These are phyloP conservation scores for grape (Vitis vinifera) DNA, from an alignment of 164 flowering plant species.

Conservation along the genomic window DNA sequence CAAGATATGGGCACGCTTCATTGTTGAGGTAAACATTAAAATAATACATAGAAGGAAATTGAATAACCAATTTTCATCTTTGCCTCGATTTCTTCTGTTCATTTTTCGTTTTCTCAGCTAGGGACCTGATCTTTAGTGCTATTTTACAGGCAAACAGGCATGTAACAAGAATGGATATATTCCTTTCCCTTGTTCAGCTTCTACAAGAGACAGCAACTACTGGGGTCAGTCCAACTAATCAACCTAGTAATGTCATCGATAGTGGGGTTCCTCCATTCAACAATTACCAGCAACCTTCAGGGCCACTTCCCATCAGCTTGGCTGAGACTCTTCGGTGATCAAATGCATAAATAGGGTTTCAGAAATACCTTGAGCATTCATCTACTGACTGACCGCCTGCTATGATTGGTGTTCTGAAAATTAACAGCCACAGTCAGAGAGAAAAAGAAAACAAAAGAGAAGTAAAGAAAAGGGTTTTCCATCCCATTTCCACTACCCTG, in stretches of 20 bases:
- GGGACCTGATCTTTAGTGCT: background rate
- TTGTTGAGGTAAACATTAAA: conserved; percentile 62
- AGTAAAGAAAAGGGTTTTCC: background rate
- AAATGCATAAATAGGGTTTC: background rate
- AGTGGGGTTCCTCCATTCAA: conserved; percentile 27
- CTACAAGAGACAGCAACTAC: conserved; percentile 44
- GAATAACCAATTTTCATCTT: background rate
- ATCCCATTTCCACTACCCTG: conserved; percentile 7
- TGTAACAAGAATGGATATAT: conserved; percentile 70
- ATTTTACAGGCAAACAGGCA: conserved; percentile 55
- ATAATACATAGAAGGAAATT: background rate
- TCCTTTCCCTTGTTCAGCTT: conserved; percentile 66
- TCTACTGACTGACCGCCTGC: conserved; percentile 3
- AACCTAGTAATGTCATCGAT: conserved; percentile 22
- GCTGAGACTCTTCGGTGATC: conserved; percentile 19
- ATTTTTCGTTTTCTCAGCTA: background rate
- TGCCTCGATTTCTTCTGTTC: background rate
- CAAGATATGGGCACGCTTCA: conserved; percentile 80
- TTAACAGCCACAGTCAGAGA: too few relatives aligned
- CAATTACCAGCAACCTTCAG: conserved; percentile 37
- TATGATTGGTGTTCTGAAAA: conserved; percentile 16
- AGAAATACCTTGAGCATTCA: conserved; percentile 16
- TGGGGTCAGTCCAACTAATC: conserved; percentile 24
- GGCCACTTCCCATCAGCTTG: conserved; percentile 45
- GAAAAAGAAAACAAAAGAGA: background rate